phyloP scores from a whole-genome alignment of 257 asterid genomes.

The Solanum appendiculatum region DNA sequence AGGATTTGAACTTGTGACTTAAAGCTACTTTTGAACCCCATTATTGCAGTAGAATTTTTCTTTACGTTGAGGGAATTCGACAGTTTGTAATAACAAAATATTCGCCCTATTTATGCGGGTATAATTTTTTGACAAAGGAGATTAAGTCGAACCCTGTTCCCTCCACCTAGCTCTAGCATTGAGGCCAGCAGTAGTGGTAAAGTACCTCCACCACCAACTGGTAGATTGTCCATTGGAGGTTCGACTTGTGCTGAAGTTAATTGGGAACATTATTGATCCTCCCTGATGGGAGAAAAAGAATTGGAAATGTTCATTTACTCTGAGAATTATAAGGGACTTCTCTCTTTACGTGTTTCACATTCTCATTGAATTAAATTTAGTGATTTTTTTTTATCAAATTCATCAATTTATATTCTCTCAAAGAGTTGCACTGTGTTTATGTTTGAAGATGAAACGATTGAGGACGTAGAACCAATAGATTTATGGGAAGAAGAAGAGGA shows the following conservation, averaged over 20 bases:
- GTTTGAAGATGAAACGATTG: conserved; percentile 32
- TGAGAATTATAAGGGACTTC: neutral
- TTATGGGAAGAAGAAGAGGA: conserved; percentile 94
- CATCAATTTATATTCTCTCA: neutral
- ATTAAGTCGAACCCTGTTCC: neutral
- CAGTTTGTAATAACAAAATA: neutral
- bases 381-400: neutral
- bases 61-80: neutral
- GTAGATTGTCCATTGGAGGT: neutral
- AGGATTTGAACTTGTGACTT: neutral
- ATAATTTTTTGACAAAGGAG: neutral
- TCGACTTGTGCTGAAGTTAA: neutral
- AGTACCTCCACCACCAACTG: neutral
- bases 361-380: neutral
- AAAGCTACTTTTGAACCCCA: neutral
- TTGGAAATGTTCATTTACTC: neutral
- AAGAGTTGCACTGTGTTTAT: neutral
- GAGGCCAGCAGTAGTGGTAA: neutral
- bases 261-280: neutral
- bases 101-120: neutral
- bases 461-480: conserved; percentile 73
- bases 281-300: neutral
- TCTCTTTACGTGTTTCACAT: neutral
- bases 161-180: neutral
- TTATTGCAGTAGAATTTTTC: neutral